Evolutionary conservation across 2,329 filamentous ascomycete genomes (phyloP).

Genomic region (Stachybotrys chlorohalonatus): DNA sequence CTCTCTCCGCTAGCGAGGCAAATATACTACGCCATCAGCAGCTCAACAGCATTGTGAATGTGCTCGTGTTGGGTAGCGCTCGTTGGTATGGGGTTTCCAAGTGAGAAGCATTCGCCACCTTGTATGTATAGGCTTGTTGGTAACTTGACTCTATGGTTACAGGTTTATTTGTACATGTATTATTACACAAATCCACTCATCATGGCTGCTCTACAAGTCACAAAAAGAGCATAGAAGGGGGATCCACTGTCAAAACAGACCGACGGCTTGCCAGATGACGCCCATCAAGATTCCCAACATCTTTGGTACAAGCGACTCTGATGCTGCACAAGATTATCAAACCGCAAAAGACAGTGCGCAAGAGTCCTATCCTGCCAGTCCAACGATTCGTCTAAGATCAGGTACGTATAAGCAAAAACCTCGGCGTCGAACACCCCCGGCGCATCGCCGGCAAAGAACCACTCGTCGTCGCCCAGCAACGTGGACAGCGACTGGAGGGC

Average conservation of each 20-base stretch:
- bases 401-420: slow-evolving; percentile 82
- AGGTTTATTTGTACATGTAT: not conserved
- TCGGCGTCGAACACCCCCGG: slow-evolving; percentile 79
- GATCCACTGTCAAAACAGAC: no score
- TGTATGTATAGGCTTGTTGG: no score
- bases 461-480: slow-evolving; percentile 28
- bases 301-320: slow-evolving; percentile 22
- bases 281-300: slow-evolving; percentile 13
- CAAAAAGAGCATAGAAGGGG: no score
- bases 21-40: no score
- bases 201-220: no score
- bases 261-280: no score
- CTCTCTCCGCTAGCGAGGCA: no score
- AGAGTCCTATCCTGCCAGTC: slow-evolving; percentile 58
- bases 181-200: not conserved
- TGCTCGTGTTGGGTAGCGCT: no score
- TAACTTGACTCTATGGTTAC: not conserved
- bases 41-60: no score
- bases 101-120: no score
- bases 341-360: slow-evolving; percentile 42
- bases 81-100: no score
- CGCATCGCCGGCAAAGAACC: slow-evolving; percentile 39
- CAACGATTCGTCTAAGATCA: slow-evolving; percentile 58
- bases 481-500: slow-evolving; percentile 38
- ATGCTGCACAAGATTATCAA: slow-evolving; percentile 51